Percentiles rank a stretch among this genome's conserved stretches.
These are phyloP conservation scores for Penicillium egyptiacum DNA, from an alignment of 495 filamentous ascomycete species.

Conservation along the genomic window DNA sequence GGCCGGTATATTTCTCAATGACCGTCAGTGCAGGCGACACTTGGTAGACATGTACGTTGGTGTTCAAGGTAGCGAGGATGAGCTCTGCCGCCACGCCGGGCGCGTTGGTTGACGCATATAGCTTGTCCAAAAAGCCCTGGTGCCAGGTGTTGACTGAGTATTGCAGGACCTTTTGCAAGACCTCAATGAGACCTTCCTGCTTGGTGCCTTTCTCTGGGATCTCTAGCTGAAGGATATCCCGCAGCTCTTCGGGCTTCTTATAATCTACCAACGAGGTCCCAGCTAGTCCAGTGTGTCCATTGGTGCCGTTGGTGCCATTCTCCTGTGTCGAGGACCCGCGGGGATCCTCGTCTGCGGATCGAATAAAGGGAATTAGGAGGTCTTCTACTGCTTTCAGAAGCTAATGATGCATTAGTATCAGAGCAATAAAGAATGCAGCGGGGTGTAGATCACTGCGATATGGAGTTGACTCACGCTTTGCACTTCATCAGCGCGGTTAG, in stretches of 20 bases:
- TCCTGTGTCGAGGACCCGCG: slow-evolving; percentile 50
- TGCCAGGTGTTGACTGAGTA: slow-evolving; percentile 97
- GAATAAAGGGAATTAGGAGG: slow-evolving; percentile 77
- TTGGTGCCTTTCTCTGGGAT: slow-evolving; percentile 66
- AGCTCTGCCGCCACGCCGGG: slow-evolving; percentile 82
- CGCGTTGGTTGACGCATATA: slow-evolving; percentile 83
- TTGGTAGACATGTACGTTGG: slow-evolving; percentile 86
- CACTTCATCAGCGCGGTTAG: slow-evolving; percentile 45
- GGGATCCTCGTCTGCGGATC: slow-evolving; percentile 65
- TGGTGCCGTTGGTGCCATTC: slow-evolving; percentile 36
- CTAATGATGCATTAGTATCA: slow-evolving; percentile 45
- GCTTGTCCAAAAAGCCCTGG: slow-evolving; percentile 90
- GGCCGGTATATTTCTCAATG: slow-evolving; percentile 76
- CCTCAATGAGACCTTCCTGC: slow-evolving; percentile 67
- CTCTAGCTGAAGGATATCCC: slow-evolving; percentile 60
- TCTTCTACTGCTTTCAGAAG: slow-evolving; percentile 70
- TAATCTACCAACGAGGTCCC: slow-evolving; percentile 67
- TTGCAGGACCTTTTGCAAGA: slow-evolving; percentile 64
- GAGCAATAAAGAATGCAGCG: not conserved
- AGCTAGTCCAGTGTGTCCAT: slow-evolving; percentile 43
- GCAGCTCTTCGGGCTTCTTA: slow-evolving; percentile 67
- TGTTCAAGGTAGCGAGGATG: slow-evolving; percentile 79
- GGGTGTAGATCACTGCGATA: slow-evolving; percentile 8
- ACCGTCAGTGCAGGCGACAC: slow-evolving; percentile 86
- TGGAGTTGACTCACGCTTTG: slow-evolving; percentile 38